Conservation (phyloP, 164 flowering plant genomes). For the Annona cherimola region DNA sequence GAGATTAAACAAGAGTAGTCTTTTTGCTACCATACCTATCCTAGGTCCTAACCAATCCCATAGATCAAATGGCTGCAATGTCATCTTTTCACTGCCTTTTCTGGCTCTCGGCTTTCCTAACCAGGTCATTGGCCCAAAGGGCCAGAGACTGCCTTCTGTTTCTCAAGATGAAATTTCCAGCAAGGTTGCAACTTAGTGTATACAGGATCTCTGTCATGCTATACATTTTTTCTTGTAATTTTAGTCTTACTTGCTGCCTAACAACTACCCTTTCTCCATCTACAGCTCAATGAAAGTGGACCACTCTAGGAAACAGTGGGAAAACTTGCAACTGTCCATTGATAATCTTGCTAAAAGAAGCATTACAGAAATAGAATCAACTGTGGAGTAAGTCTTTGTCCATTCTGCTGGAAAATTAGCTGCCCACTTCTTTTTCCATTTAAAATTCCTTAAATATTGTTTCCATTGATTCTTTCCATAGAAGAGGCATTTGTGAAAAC, state of each 20-base stretch:
- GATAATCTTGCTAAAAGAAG: conserved; percentile 23
- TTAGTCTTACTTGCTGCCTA: neutral
- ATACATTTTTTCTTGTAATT: neutral
- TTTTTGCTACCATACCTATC: too few species aligned
- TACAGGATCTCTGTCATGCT: neutral
- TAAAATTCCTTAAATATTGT: neutral
- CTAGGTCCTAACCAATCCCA: too few species aligned
- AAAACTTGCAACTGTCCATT: conserved; percentile 29
- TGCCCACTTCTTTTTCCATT: neutral
- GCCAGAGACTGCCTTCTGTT: neutral
- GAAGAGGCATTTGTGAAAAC: conserved; percentile 35
- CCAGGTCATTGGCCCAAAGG: neutral
- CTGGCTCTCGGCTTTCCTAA: too few species aligned
- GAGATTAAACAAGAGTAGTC: too few species aligned
- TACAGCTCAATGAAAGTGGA: conserved; percentile 52
- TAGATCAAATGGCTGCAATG: too few species aligned
- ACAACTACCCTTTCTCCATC: too few species aligned
- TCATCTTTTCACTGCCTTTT: too few species aligned
- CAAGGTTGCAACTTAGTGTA: neutral
- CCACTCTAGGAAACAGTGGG: conserved; percentile 45
- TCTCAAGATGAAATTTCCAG: neutral
- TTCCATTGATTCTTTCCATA: conserved; percentile 16
- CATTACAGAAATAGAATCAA: conserved; percentile 31
- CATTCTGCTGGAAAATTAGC: neutral
- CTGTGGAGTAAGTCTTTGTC: conserved; percentile 34